Conservation (phyloP, 441 rosid genomes). For the Bruguiera hainesii region DNA sequence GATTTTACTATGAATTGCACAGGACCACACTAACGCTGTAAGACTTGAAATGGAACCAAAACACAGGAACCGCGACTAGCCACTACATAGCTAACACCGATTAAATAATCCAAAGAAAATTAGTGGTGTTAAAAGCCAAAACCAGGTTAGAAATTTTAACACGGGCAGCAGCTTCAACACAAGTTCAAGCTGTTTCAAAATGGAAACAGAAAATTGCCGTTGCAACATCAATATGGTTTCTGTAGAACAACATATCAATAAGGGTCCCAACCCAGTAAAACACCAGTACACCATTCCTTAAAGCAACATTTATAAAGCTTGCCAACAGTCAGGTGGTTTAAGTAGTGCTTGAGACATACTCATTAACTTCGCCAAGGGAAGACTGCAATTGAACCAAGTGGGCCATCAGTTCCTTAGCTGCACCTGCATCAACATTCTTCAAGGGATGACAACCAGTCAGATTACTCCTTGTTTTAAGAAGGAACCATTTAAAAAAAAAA, state of each 20-base stretch:
- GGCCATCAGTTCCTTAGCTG: slow-evolving; percentile 89
- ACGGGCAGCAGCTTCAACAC: not conserved
- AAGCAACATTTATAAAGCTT: slow-evolving; percentile 2
- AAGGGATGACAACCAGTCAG: slow-evolving; percentile 28
- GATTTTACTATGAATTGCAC: no score
- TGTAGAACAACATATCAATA: not conserved
- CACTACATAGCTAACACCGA: not conserved
- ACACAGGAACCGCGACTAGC: not conserved
- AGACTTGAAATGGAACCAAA: not conserved
- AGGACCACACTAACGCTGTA: no score
- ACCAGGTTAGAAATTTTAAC: not conserved
- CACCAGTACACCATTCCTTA: slow-evolving; percentile 1
- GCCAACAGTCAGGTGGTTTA: not conserved
- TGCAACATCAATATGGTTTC: no score
- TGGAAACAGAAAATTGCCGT: not conserved
- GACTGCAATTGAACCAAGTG: slow-evolving; percentile 78
- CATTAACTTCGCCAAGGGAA: slow-evolving; percentile 68
- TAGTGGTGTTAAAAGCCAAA: not conserved
- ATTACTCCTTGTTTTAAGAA: not conserved
- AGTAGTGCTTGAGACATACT: slow-evolving; percentile 38
- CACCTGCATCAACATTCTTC: slow-evolving; percentile 91
- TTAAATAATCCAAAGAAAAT: not conserved
- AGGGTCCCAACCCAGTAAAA: not conserved
- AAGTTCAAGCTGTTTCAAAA: not conserved
- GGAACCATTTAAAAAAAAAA: not conserved